Base-by-base conservation (phyloP, 1,284 basidiomycete genomes). In the Pseudozyma sp. region DNA sequence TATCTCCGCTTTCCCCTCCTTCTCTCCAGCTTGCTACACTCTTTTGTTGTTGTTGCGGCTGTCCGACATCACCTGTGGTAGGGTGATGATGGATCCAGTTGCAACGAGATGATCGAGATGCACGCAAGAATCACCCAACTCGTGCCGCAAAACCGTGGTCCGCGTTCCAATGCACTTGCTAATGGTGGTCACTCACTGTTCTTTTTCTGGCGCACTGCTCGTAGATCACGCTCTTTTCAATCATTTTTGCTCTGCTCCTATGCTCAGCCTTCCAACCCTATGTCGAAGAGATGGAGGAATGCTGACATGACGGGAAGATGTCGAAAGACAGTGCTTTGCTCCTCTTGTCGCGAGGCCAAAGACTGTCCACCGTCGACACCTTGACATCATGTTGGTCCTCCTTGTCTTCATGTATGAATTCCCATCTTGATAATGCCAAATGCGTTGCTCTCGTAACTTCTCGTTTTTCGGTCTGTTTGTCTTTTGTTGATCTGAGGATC, bases 321-420 rank as follows among this genome's bases (percentile, higher is more conserved):
- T 34, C 13, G 19, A 31, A 25, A 48, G 40, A 48, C 48, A 40
- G 42, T 16, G 36, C 31, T 38, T 69, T 63, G 59, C 25, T 36
- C 66, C 66, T 69, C 66, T 59, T 52, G 66, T 69, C 66, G 38
- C 59, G 66, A 63, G 66, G 52, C 52, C 56, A 69, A 59, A 42
- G 36, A 34, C 21, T 59, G 66, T 59, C 31, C 1, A 19, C 34
- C 35, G n/a, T 11, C n/a, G 34, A 36, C 14, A 50, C 45, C 18
- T 40, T 52, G 45, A 35, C 25, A 25, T n/a, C 43, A 10, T 38
- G 39, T 54, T n/a, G 19, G 40, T 9, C 39, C 16, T 18, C 31
- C 52, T 55, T 18, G 44, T 55, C 43, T 55, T 48, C 21, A 21
- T 53, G 25, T 50, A 54, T 59, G 62, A 50, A 3, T 45, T 31